A percentile compares a stretch with the other conserved stretches of the same genome.
Evolutionary conservation across 192 early-diverging fungal genomes (phyloP).

Genomic region (Glomus cerebriforme): DNA sequence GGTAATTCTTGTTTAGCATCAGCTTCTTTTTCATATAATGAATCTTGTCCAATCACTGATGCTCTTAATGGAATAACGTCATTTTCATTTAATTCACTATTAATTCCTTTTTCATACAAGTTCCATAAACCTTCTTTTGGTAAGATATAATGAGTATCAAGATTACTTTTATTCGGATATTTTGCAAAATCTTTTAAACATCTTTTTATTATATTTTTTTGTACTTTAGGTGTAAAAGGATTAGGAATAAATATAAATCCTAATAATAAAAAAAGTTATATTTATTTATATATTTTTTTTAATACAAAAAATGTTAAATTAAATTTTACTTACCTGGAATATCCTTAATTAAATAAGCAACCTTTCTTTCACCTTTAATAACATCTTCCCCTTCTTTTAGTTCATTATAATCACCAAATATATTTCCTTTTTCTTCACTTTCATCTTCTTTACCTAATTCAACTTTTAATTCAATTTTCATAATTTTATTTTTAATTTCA

Average conservation of each 20-base stretch:
- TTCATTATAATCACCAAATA: neutral
- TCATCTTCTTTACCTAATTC: slow-evolving; percentile 19
- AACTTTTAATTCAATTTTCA: slow-evolving; percentile 37
- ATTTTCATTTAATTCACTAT: slow-evolving; percentile 26
- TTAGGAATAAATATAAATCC: slow-evolving; percentile 83
- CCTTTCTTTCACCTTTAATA: neutral
- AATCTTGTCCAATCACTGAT: slow-evolving; percentile 30
- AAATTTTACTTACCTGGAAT: slow-evolving; percentile 36
- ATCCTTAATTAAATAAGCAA: slow-evolving; percentile 42
- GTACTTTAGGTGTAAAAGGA: slow-evolving; percentile 70
- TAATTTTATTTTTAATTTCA: slow-evolving; percentile 31
- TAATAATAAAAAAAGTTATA: slow-evolving; percentile 33
- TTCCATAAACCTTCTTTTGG: slow-evolving; percentile 66
- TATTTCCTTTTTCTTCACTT: neutral
- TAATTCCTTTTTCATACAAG: slow-evolving; percentile 44
- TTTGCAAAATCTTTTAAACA: slow-evolving; percentile 76
- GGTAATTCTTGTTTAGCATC: slow-evolving; percentile 21
- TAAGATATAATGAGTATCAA: slow-evolving; percentile 83
- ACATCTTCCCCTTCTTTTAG: neutral
- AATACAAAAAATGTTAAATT: neutral
- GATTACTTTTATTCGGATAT: slow-evolving; percentile 83
- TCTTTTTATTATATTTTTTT: slow-evolving; percentile 67
- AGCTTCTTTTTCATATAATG: slow-evolving; percentile 33
- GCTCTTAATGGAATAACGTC: slow-evolving; percentile 43
- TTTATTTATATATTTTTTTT: neutral